Percentiles rank a stretch among this genome's conserved stretches.
Evolutionary conservation across 2,329 filamentous ascomycete species (phyloP).

Genomic region (Alternaria viburni): DNA sequence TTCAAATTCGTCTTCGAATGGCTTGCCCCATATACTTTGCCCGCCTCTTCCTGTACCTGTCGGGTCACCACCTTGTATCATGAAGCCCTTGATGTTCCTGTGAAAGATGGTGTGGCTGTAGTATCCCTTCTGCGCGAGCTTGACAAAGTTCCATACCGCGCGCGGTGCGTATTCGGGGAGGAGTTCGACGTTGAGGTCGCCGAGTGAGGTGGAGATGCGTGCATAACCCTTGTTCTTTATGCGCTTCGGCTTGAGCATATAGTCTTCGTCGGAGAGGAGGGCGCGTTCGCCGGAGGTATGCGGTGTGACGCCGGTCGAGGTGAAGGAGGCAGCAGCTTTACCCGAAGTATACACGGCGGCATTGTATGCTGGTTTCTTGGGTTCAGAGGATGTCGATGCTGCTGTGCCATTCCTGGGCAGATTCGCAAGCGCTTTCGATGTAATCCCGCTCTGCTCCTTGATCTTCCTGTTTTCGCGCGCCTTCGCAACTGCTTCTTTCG

Average conservation of each 20-base stretch:
- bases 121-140: constrained; percentile 85
- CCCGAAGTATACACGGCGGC: constrained; percentile 91
- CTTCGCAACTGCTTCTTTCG: constrained; percentile 92
- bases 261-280: constrained; percentile 89
- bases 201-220: constrained; percentile 83
- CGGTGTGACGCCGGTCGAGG: constrained; percentile 89
- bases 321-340: constrained; percentile 90
- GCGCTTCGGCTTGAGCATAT: constrained; percentile 88
- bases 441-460: constrained; percentile 38
- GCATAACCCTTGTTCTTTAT: constrained; percentile 92
- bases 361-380: constrained; percentile 66
- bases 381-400: constrained; percentile 34
- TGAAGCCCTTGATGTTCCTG: constrained; percentile 92
- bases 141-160: constrained; percentile 96
- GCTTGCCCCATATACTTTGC: constrained; percentile 88
- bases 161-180: constrained; percentile 90
- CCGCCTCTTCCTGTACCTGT: constrained; percentile 93
- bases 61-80: constrained; percentile 97
- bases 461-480: constrained; percentile 74
- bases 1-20: constrained; percentile 92
- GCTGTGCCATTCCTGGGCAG: constrained; percentile 28
- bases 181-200: constrained; percentile 85
- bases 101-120: constrained; percentile 87
- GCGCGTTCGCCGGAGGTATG: constrained; percentile 89
- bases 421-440: constrained; percentile 27